phyloP scores from a whole-genome alignment of 139 green algal genomes.

The Tetratostichococcus sp. region DNA sequence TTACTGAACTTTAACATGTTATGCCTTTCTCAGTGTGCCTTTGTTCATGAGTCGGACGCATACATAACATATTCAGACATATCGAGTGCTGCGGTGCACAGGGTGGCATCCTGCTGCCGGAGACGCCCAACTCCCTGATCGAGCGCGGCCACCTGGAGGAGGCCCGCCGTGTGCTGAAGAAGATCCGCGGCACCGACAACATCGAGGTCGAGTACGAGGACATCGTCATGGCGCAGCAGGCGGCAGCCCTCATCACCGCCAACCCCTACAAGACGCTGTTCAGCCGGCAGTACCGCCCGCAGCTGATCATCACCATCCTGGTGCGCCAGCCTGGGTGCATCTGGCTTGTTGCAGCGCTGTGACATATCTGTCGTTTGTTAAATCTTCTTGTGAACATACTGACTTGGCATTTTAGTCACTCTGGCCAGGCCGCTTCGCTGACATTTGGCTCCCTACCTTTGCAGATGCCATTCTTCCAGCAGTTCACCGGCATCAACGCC shows the following conservation, averaged over 20 bases:
- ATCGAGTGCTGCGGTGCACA: too few species aligned
- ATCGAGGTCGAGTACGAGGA: constrained; percentile 25
- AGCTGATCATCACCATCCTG: constrained; percentile 18
- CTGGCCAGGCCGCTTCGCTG: too few species aligned
- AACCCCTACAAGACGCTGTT: constrained; percentile 15
- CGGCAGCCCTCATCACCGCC: too few species aligned
- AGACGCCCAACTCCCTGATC: not conserved
- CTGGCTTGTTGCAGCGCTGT: too few species aligned
- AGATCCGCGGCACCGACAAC: constrained; percentile 43
- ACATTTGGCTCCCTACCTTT: too few species aligned
- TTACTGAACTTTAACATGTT: too few species aligned
- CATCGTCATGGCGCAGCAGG: constrained; percentile 1
- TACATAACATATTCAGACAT: too few species aligned
- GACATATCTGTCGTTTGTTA: too few species aligned
- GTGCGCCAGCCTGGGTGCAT: too few species aligned
- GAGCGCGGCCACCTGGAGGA: constrained; percentile 16
- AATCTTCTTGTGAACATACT: constrained; percentile 27
- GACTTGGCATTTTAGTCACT: too few species aligned
- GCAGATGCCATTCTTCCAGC: constrained; percentile 6
- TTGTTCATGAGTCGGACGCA: too few species aligned
- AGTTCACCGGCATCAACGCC: constrained; percentile 44
- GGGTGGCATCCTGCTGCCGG: not conserved
- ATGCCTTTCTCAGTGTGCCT: too few species aligned
- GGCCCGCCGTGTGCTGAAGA: constrained; percentile 37
- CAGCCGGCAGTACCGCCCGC: constrained; percentile 17